Evolutionary conservation across 225 moss, liverwort and hornwort species (phyloP).

Genomic region (Polytrichum commune): DNA sequence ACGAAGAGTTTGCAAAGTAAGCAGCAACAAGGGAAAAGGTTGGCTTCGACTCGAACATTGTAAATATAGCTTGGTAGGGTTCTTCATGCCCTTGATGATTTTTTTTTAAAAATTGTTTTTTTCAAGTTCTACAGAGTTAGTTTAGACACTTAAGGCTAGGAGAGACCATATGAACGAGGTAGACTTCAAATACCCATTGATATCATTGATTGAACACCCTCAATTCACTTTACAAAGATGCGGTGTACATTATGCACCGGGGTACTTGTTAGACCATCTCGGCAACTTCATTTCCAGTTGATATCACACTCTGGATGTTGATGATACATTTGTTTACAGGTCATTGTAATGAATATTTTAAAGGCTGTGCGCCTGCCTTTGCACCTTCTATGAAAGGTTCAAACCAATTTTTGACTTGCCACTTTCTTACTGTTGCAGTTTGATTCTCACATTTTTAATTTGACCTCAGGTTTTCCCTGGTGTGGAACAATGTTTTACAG

Average conservation of each 20-base stretch:
- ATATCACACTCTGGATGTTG: slow-evolving; percentile 18
- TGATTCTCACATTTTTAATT: too few species aligned
- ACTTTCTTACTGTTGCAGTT: too few species aligned
- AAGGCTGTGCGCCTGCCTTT: too few species aligned
- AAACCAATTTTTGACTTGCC: too few species aligned
- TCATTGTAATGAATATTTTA: slow-evolving; percentile 14
- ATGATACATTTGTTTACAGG: slow-evolving; percentile 31
- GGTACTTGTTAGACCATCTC: slow-evolving; percentile 31
- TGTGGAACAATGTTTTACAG: too few species aligned
- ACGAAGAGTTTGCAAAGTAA: slow-evolving; percentile 55
- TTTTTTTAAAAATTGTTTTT: neutral
- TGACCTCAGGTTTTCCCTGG: too few species aligned
- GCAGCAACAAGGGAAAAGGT: slow-evolving; percentile 44
- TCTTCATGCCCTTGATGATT: neutral
- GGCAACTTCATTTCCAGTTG: slow-evolving; percentile 28
- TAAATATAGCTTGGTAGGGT: slow-evolving; percentile 21
- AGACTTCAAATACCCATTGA: slow-evolving; percentile 43
- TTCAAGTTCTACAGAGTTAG: slow-evolving; percentile 34
- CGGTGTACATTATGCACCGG: slow-evolving; percentile 53
- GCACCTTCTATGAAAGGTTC: too few species aligned
- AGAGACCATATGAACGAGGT: slow-evolving; percentile 47
- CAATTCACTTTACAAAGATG: slow-evolving; percentile 43
- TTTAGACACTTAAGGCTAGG: slow-evolving; percentile 41
- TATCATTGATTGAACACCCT: slow-evolving; percentile 49
- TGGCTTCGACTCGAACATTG: slow-evolving; percentile 42